Conservation (phyloP, 108 stramenopile genomes). For the Pseudonitzschia multistriata region DNA sequence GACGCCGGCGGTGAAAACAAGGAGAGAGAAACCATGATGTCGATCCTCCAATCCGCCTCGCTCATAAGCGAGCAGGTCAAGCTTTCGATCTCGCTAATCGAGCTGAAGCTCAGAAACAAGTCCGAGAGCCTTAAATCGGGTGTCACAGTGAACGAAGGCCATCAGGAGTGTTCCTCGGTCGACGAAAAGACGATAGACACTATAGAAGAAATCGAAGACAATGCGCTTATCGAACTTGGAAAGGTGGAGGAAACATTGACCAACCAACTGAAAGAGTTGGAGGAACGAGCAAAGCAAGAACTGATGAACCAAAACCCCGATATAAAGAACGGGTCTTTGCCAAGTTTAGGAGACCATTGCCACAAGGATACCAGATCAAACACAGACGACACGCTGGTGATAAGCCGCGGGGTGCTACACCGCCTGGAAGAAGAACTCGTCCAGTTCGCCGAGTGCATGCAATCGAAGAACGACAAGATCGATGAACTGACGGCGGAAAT, state of each 20-base stretch:
- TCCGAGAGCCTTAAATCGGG: conserved; percentile 37
- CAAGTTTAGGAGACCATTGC: background rate
- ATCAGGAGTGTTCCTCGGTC: background rate
- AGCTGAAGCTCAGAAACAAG: conserved; percentile 45
- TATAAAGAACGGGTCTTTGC: background rate
- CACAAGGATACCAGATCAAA: conserved; percentile 4
- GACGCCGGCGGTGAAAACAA: conserved; percentile 11
- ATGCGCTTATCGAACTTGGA: conserved; percentile 30
- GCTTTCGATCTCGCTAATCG: conserved; percentile 41
- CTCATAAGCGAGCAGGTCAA: conserved; percentile 48
- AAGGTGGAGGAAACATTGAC: conserved; percentile 35
- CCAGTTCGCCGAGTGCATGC: conserved; percentile 28
- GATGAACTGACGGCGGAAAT: conserved; percentile 21
- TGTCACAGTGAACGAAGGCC: background rate
- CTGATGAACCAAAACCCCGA: background rate
- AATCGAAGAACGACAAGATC: conserved; percentile 41
- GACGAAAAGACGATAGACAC: conserved; percentile 11
- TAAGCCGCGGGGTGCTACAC: conserved; percentile 32
- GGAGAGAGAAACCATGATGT: conserved; percentile 35
- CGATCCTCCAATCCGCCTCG: conserved; percentile 38
- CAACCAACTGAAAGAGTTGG: conserved; percentile 34
- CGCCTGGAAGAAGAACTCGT: conserved; percentile 40
- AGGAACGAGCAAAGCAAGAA: conserved; percentile 15
- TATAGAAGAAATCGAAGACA: conserved; percentile 28
- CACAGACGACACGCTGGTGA: conserved; percentile 10